Percentiles rank a stretch among this genome's conserved stretches.
Conservation (phyloP, 108 stramenopile species). For the Schizochytrium sp. region DNA sequence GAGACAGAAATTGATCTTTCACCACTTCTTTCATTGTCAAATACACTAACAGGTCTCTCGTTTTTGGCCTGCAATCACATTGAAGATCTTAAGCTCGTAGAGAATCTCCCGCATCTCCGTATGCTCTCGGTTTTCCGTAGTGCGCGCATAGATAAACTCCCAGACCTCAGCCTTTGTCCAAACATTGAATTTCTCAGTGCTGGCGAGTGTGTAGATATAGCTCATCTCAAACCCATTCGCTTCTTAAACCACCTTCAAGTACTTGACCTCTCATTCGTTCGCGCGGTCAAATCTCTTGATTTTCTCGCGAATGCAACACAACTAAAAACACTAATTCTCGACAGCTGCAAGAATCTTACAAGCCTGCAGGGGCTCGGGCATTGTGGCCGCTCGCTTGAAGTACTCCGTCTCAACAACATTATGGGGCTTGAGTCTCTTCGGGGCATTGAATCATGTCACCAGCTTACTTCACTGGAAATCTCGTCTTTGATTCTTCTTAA, state of each 20-base stretch:
- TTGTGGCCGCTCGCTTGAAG: background rate
- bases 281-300: constrained; percentile 5
- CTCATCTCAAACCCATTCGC: background rate
- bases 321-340: constrained; percentile 15
- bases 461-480: constrained; percentile 2
- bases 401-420: constrained; percentile 29
- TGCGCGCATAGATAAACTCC: background rate
- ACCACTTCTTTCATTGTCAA: background rate
- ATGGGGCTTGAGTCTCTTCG: background rate
- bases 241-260: background rate
- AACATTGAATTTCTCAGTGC: constrained; percentile 1
- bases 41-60: background rate
- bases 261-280: constrained; percentile 36
- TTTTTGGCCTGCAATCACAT: constrained; percentile 15
- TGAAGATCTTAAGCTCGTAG: background rate
- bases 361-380: background rate
- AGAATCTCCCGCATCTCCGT: constrained; percentile 12
- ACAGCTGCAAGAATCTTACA: constrained; percentile 8
- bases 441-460: background rate
- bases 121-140: constrained; percentile 10
- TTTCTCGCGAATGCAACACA: background rate
- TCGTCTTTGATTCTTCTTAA: background rate
- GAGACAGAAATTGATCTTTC: background rate
- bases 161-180: background rate
- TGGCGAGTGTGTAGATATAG: background rate